phyloP scores from a whole-genome alignment of 768 basidiomycete species.

The Tulasnella sp. region DNA sequence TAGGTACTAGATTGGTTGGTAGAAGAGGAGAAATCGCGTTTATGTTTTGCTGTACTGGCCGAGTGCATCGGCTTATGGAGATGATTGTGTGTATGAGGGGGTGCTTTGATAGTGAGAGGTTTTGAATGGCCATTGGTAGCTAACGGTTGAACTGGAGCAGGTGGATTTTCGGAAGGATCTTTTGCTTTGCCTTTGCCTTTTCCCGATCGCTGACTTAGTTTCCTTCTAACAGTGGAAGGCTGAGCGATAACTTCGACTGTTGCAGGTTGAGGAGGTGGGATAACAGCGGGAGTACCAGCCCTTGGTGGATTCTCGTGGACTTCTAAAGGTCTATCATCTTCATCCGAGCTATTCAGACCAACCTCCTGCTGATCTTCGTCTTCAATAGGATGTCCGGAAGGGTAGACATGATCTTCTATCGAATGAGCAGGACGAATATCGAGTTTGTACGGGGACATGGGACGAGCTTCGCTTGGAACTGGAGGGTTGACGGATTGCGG shows the following conservation, averaged over 20 bases:
- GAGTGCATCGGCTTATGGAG: not conserved
- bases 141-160: not conserved
- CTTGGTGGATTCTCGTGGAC: conserved; percentile 47
- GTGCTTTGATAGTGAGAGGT: not conserved
- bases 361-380: conserved; percentile 28
- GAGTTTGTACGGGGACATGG: conserved; percentile 20
- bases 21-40: not conserved
- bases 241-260: too few species aligned
- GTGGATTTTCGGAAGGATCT: too few species aligned
- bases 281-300: not conserved
- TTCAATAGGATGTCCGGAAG: conserved; percentile 15
- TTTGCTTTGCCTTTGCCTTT: too few species aligned
- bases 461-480: not conserved
- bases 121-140: not conserved
- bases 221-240: too few species aligned
- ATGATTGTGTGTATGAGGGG: not conserved
- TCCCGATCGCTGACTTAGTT: too few species aligned
- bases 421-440: conserved; percentile 43
- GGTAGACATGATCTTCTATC: conserved; percentile 21
- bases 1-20: not conserved
- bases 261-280: not conserved
- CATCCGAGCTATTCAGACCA: conserved; percentile 9
- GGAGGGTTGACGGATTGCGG: conserved; percentile 16
- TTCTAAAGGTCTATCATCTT: conserved; percentile 24
- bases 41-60: too few species aligned